Evolutionary conservation across 495 filamentous ascomycete genomes (phyloP), one percentile per base, ranked within the genome.

Genomic region (Tetracladium marchalianum): DNA sequence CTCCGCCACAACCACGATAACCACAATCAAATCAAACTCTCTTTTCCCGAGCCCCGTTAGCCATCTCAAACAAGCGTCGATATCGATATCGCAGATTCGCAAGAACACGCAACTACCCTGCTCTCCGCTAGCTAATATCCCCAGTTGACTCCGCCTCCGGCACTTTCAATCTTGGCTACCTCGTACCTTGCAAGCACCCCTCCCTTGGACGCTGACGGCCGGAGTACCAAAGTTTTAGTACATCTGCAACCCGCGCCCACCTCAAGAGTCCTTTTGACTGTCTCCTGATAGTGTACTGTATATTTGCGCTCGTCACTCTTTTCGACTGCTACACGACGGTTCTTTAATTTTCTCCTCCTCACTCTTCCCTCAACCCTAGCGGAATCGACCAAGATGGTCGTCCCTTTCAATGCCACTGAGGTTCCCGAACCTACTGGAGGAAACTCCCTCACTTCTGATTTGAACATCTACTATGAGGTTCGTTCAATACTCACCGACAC

Each of bases 391-490:
- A 64, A 39, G 61, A 65, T 48, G 54, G 48, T 35, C 64, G 52
- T 47, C 39, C 40, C 42, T 17, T 90, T 83, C 66, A 84, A 84
- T 68, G 81, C 78, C 42, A 72, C 78, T 19, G 66, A 60, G 36
- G 62, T 70, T 17, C 22, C 22, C 22, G 22, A 27, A 27, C 22
- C 22, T 27, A 79, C 72, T 11, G 88, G 88, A 32, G 88, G 87
- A 50, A 75, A 94, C 64, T 84, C 86, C 11, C 61, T 90, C 47
- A 73, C 61, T 2, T 64, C 84, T 31, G 71, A 95, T 60, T 71
- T 94, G 41, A 94, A 95, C 62, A 70, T 87, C 49, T 87, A 74
- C 65, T 94, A 92, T 63, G 71, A 84, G 71, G 85, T 89, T 68
- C 46, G 49, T 35, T 24, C 6, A n/a, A 11, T 15, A 35, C 18